These are phyloP conservation scores for Chloris gayana DNA, from an alignment of 176 grass and related monocot genomes.

Conservation along the genomic window DNA sequence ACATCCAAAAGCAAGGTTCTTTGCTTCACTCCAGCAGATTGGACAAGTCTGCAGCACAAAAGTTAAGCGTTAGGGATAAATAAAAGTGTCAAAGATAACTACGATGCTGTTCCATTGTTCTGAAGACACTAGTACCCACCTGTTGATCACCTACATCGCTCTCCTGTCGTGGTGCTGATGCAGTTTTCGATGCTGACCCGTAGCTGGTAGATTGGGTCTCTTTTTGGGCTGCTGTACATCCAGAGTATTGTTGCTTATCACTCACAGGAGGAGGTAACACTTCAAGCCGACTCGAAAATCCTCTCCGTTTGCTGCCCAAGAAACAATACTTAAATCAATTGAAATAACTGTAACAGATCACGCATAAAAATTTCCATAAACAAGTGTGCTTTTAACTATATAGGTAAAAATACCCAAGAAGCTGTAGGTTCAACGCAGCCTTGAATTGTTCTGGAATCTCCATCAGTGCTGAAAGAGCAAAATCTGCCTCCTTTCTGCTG, in stretches of 20 bases:
- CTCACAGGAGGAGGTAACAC: constrained; percentile 65
- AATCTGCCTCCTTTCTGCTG: constrained; percentile 72
- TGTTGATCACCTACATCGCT: constrained; percentile 63
- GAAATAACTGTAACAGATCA: background rate
- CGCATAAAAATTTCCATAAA: background rate
- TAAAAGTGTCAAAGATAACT: background rate
- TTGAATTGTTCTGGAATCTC: constrained; percentile 79
- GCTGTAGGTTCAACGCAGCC: constrained; percentile 62
- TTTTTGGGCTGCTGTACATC: constrained; percentile 1
- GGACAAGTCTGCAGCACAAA: constrained; percentile 58
- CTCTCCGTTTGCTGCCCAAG: constrained; percentile 59
- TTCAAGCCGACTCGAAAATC: constrained; percentile 37
- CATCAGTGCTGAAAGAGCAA: constrained; percentile 77
- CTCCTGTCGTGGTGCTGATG: constrained; percentile 37
- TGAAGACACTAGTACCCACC: constrained; percentile 38
- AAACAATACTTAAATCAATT: constrained; percentile 12
- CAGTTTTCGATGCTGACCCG: constrained; percentile 31
- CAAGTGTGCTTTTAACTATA: background rate
- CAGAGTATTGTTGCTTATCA: constrained; percentile 31
- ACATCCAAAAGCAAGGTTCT: constrained; percentile 84
- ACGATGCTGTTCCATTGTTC: background rate
- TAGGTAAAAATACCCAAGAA: constrained; percentile 58
- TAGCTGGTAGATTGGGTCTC: constrained; percentile 38
- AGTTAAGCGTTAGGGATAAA: background rate
- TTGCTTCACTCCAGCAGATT: constrained; percentile 66